Evolutionary conservation across 306 rosid species (phyloP).

Genomic region (Ziziphus jujuba): DNA sequence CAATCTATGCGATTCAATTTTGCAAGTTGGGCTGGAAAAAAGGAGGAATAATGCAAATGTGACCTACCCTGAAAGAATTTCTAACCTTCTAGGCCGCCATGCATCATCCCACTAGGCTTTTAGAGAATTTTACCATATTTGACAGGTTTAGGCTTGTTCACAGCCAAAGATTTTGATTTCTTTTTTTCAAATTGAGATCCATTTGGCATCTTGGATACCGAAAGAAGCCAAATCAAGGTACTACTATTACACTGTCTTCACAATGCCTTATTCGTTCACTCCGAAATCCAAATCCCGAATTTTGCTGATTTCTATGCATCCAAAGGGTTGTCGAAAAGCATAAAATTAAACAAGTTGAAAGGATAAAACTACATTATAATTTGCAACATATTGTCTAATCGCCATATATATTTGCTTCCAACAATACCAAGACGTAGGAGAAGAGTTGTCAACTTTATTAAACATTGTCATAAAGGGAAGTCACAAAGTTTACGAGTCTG

Average conservation of each 20-base stretch:
- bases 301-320: too few relatives aligned
- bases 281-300: too few relatives aligned
- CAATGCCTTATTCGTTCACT: too few relatives aligned
- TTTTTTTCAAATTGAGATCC: neutral
- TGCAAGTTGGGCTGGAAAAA: conserved; percentile 22
- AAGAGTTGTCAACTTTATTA: neutral
- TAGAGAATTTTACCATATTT: neutral
- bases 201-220: too few relatives aligned
- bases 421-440: neutral
- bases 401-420: neutral
- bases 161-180: neutral
- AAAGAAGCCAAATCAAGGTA: neutral
- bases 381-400: too few relatives aligned
- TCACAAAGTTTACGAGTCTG: neutral
- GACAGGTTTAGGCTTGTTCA: too few relatives aligned
- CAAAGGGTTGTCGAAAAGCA: too few relatives aligned
- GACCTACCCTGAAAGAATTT: neutral
- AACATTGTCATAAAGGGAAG: neutral
- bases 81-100: neutral
- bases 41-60: neutral
- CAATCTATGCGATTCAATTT: conserved; percentile 4
- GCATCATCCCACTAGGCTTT: neutral
- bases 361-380: too few relatives aligned
- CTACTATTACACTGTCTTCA: too few relatives aligned
- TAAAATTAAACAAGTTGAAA: too few relatives aligned